Percentiles rank a stretch among this genome's conserved stretches.
Conservation (phyloP, 768 basidiomycete genomes). For the Lentinus tigrinus region DNA sequence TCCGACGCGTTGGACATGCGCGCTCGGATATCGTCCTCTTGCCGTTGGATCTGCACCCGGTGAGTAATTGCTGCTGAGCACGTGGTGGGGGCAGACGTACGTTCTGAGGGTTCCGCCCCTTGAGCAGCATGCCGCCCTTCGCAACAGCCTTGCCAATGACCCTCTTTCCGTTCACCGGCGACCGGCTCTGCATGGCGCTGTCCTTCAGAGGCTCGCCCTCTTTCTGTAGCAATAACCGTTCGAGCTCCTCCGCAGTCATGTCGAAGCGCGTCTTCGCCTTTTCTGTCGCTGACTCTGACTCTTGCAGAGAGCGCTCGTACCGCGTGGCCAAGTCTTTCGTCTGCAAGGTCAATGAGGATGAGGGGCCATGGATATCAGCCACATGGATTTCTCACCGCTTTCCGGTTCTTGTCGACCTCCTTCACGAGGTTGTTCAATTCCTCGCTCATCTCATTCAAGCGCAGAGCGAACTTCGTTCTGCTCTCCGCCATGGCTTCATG, state of each 20-base stretch:
- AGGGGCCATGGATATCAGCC: background rate
- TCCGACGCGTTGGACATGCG: constrained; percentile 87
- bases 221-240: constrained; percentile 88
- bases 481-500: constrained; percentile 93
- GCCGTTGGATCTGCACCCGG: constrained; percentile 67
- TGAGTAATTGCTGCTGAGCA: background rate
- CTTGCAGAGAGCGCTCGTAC: constrained; percentile 85
- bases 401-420: constrained; percentile 93
- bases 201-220: constrained; percentile 93
- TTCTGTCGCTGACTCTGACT: constrained; percentile 83
- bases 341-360: constrained; percentile 34
- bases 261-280: constrained; percentile 89
- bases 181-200: constrained; percentile 63
- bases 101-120: constrained; percentile 90
- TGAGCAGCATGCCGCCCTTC: constrained; percentile 85
- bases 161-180: constrained; percentile 69
- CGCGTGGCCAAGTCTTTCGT: constrained; percentile 89
- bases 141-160: constrained; percentile 89
- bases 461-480: constrained; percentile 78
- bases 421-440: constrained; percentile 81
- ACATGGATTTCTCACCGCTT: constrained; percentile 54
- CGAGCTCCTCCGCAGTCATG: constrained; percentile 88
- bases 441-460: constrained; percentile 96
- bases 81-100: constrained; percentile 36
- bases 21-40: constrained; percentile 91